Base-by-base conservation (phyloP, 1,139 yeast genomes). In the Trichomonascaceae sp. region DNA sequence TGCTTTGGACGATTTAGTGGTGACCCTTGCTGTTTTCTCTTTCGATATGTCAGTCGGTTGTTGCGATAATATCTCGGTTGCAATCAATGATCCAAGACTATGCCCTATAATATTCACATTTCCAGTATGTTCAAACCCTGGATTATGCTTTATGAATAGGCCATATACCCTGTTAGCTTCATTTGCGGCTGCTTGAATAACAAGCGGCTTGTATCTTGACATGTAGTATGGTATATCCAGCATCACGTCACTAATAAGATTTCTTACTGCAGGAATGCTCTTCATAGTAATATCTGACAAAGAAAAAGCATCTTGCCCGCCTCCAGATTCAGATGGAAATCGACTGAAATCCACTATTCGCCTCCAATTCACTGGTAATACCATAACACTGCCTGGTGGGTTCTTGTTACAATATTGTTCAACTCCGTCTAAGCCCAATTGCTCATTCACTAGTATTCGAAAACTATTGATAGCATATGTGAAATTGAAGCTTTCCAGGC, bases 171-270 rank as follows among this genome's bases (percentile, higher is more conserved):
- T 66, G 68, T 93, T 93, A 24, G 93, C 79, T 62, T 88, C 93
- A 2, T 67, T 65, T 1, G 82, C 80, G 0, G 91, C 96, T 7
- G 83, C 84, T 8, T 75, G 71, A 46, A 87, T 70, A 22, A 93
- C 85, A 58, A 80, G 79, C 13, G 79, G 70, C 58, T 83, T 75
- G 66, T 87, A 88, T 45, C 73, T 75, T 2, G 91, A 87, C 71
- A 93, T 95, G 66, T 89, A 90, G 69, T 87, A 90, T 47, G 95
- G 79, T 12, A 93, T 81, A 68, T 93, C 99, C 57, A 93, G 74
- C 36, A 88, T 80, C 1, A 91, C 96, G 63, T 93, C 96, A 1
- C 95, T 95, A 13, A 93, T 75, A 2, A 91, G 69, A 58, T 84
- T 83, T 56, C 99, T 74, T 43, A 93, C 72, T 0, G 96, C 84